Percentiles rank a stretch among this genome's conserved stretches.
Conservation (phyloP, 805 yeast species). For the Lipomyces yamanashiensis region DNA sequence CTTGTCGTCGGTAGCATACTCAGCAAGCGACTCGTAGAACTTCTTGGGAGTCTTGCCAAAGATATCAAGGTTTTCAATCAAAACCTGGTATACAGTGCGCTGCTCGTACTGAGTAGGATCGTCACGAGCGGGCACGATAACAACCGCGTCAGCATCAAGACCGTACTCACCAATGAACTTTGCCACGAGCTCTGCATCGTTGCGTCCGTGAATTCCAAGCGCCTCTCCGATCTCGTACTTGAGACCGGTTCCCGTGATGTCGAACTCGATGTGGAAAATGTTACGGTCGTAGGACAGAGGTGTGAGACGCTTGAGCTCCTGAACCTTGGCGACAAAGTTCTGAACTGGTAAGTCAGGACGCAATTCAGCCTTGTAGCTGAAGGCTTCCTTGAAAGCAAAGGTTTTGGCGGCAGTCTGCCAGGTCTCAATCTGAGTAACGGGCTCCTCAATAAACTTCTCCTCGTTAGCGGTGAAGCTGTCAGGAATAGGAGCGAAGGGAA, state of each 20-base stretch:
- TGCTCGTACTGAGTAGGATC: conserved; percentile 61
- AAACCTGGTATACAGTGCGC: conserved; percentile 80
- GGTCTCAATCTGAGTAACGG: conserved; percentile 51
- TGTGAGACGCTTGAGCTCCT: conserved; percentile 89
- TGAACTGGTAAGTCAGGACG: conserved; percentile 90
- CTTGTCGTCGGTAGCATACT: conserved; percentile 68
- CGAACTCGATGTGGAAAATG: conserved; percentile 95
- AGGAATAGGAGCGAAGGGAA: conserved; percentile 63
- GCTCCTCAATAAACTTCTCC: conserved; percentile 49
- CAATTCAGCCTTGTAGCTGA: conserved; percentile 56
- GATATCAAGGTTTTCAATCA: conserved; percentile 79
- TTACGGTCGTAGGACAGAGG: conserved; percentile 89
- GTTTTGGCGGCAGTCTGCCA: conserved; percentile 65
- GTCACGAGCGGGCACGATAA: conserved; percentile 74
- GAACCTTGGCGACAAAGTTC: conserved; percentile 85
- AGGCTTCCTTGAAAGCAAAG: conserved; percentile 83
- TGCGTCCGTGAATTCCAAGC: conserved; percentile 91
- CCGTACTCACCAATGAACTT: conserved; percentile 75
- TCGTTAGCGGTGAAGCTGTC: conserved; percentile 70
- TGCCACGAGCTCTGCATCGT: conserved; percentile 65
- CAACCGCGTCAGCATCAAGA: conserved; percentile 66
- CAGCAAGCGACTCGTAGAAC: conserved; percentile 82
- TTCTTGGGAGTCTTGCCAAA: conserved; percentile 96
- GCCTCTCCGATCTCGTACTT: conserved; percentile 96
- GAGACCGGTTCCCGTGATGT: conserved; percentile 85